A percentile compares a stretch with the other conserved stretches of the same genome.
phyloP scores from a whole-genome alignment of 495 filamentous ascomycete genomes.

The Xylaria nigripes region DNA sequence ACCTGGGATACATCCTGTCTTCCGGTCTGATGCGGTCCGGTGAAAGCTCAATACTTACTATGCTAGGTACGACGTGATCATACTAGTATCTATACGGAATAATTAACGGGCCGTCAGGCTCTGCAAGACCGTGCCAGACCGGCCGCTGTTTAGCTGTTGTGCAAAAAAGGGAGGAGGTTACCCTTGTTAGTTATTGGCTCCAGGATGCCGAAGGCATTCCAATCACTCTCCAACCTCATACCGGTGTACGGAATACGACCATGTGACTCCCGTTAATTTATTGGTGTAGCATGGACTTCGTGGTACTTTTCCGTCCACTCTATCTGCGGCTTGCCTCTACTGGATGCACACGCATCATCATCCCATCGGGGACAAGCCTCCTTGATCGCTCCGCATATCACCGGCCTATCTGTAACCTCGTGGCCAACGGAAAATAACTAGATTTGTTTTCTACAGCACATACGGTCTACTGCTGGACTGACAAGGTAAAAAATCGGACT shows the following conservation, averaged over 20 bases:
- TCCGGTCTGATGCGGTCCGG: too few species aligned
- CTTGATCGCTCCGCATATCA: not conserved
- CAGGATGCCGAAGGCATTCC: not conserved
- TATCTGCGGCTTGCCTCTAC: constrained; percentile 3
- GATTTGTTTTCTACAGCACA: not conserved
- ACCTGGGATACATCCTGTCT: too few species aligned
- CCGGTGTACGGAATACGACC: constrained; percentile 1
- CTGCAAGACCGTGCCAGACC: not conserved
- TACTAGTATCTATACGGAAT: too few species aligned
- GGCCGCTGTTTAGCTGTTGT: not conserved
- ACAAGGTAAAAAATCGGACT: constrained; percentile 1
- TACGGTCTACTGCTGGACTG: not conserved
- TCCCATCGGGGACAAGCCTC: not conserved
- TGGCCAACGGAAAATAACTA: not conserved
- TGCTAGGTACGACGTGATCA: too few species aligned
- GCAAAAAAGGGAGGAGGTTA: too few species aligned
- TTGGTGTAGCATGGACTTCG: not conserved
- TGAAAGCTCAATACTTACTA: too few species aligned
- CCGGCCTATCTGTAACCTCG: not conserved
- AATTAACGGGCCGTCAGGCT: not conserved
- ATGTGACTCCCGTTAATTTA: not conserved
- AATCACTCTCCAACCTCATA: not conserved
- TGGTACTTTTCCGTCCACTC: not conserved
- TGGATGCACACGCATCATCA: not conserved
- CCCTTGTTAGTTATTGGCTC: not conserved